Evolutionary conservation across 768 basidiomycete genomes (phyloP).

Genomic region (Porphyrellus cyaneotinctus): DNA sequence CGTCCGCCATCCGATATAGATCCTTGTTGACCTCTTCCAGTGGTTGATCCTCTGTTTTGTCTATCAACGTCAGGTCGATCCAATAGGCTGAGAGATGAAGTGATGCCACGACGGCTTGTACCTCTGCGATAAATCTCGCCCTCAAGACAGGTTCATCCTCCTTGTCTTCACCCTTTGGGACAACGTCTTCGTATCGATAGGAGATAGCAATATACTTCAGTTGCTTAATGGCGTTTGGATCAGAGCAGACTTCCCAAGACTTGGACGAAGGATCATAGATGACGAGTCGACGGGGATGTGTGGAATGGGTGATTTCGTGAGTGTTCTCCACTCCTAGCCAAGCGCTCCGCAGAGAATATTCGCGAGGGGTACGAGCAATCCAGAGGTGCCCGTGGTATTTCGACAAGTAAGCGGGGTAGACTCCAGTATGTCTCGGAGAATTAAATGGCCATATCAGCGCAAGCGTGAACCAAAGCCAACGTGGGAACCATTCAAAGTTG

Average conservation of each 20-base stretch:
- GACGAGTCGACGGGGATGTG: slow-evolving; percentile 16
- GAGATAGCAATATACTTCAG: slow-evolving; percentile 20
- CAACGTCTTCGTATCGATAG: slow-evolving; percentile 14
- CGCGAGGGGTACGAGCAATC: slow-evolving; percentile 19
- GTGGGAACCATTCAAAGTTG: too few relatives aligned
- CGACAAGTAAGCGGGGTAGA: slow-evolving; percentile 19
- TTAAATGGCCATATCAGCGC: slow-evolving; percentile 15
- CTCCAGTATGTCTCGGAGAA: not conserved
- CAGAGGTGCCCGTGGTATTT: slow-evolving; percentile 23
- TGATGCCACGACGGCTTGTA: slow-evolving; percentile 2
- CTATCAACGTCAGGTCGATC: too few relatives aligned
- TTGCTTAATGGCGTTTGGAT: slow-evolving; percentile 2
- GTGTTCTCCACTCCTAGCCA: slow-evolving; percentile 1
- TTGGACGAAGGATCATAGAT: slow-evolving; percentile 4
- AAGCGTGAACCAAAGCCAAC: slow-evolving; percentile 19
- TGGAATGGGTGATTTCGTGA: slow-evolving; percentile 8
- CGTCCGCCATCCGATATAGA: too few relatives aligned
- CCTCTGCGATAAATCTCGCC: slow-evolving; percentile 1
- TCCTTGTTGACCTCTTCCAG: too few relatives aligned
- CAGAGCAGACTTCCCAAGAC: slow-evolving; percentile 2
- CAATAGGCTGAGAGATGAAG: slow-evolving; percentile 19
- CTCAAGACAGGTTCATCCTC: not conserved
- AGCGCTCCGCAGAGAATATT: slow-evolving; percentile 16
- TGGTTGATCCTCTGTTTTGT: too few relatives aligned
- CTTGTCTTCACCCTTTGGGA: not conserved